phyloP scores from a whole-genome alignment of 2,329 filamentous ascomycete genomes.

The Harringtonia lauricola region DNA sequence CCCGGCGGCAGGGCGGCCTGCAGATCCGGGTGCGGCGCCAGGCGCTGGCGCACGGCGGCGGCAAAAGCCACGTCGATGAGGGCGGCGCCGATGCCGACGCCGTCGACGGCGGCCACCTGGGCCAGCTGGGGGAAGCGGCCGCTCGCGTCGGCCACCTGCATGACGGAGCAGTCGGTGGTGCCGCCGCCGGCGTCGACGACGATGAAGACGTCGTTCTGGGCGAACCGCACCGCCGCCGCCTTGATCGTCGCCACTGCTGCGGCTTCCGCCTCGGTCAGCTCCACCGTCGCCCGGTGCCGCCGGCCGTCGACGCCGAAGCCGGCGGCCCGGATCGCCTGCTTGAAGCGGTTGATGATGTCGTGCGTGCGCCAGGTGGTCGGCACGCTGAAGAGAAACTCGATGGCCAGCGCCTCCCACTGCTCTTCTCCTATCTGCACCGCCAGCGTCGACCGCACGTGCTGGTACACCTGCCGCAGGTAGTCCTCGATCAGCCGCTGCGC shows the following conservation, averaged over 20 bases:
- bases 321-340: constrained; percentile 30
- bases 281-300: constrained; percentile 26
- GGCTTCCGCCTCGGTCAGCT: constrained; percentile 36
- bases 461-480: constrained; percentile 36
- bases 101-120: constrained; percentile 26
- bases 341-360: constrained; percentile 39
- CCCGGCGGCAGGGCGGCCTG: constrained; percentile 22
- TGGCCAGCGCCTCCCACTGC: constrained; percentile 30
- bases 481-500: constrained; percentile 36
- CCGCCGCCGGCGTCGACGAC: constrained; percentile 34
- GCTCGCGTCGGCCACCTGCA: constrained; percentile 23
- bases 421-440: constrained; percentile 26
- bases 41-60: constrained; percentile 24
- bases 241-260: constrained; percentile 35
- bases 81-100: constrained; percentile 32
- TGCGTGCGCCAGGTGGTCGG: constrained; percentile 44
- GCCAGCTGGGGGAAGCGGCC: constrained; percentile 16
- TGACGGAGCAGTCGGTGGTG: constrained; percentile 33
- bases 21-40: constrained; percentile 24
- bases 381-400: constrained; percentile 45
- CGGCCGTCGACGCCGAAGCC: constrained; percentile 35
- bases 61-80: constrained; percentile 33
- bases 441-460: constrained; percentile 33
- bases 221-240: constrained; percentile 26
- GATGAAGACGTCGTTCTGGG: constrained; percentile 27